Percentiles rank a stretch among this genome's conserved stretches.
Conservation (phyloP, 352 stramenopile genomes). For the Globisporangium rhizosaccharum region DNA sequence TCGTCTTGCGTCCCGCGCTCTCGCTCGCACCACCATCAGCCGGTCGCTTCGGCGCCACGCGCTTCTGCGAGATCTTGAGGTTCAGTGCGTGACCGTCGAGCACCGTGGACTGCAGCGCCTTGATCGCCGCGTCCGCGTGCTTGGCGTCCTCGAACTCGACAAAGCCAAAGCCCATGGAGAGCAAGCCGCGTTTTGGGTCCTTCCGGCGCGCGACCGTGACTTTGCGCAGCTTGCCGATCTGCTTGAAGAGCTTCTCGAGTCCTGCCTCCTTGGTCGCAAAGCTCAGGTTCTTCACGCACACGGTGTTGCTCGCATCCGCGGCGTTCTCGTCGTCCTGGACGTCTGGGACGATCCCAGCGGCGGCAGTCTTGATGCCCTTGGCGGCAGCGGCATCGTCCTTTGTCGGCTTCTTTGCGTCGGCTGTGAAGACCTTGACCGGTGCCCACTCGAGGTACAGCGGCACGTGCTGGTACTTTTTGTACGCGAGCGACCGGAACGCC, state of each 20-base stretch:
- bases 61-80: constrained; percentile 92
- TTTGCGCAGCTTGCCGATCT: constrained; percentile 71
- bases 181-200: constrained; percentile 68
- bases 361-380: constrained; percentile 55
- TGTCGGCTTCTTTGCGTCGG: constrained; percentile 3
- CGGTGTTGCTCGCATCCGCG: constrained; percentile 69
- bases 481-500: constrained; percentile 96
- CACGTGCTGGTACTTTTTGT: constrained; percentile 97
- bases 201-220: constrained; percentile 85
- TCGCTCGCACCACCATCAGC: constrained; percentile 20
- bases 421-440: constrained; percentile 80
- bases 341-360: constrained; percentile 34
- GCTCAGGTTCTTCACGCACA: constrained; percentile 99
- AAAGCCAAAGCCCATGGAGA: constrained; percentile 99
- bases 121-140: constrained; percentile 80
- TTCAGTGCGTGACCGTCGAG: constrained; percentile 95
- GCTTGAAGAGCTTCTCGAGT: constrained; percentile 73
- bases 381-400: constrained; percentile 18
- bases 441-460: constrained; percentile 99
- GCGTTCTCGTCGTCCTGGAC: constrained; percentile 66
- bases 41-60: constrained; percentile 45
- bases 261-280: constrained; percentile 92
- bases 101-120: constrained; percentile 72
- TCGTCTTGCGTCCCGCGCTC: constrained; percentile 72
- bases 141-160: constrained; percentile 93